Percentiles rank a stretch among this genome's conserved stretches.
Conservation (phyloP, 2,329 filamentous ascomycete species). For the Lasiodiplodia citricola region DNA sequence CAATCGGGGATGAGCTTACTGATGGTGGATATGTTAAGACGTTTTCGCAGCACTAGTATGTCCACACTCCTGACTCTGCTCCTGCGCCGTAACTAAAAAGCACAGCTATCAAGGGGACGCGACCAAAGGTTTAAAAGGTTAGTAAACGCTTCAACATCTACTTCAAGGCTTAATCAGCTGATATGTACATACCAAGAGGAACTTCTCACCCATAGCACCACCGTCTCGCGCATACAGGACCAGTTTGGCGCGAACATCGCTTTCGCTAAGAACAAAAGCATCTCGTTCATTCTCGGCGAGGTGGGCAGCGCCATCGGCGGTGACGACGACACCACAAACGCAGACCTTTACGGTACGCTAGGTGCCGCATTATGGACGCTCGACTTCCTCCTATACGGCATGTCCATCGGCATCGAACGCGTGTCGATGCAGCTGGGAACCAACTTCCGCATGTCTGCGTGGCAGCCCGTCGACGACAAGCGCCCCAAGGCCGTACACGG, state of each 20-base stretch:
- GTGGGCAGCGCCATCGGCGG: background rate
- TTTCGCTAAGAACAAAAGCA: too few species aligned
- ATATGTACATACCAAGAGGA: background rate
- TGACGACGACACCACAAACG: too few species aligned
- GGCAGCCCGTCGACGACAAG: background rate
- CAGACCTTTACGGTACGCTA: background rate
- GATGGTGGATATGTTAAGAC: background rate
- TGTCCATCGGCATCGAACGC: background rate
- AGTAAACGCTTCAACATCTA: background rate
- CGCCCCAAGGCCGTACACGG: background rate
- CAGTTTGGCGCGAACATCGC: background rate
- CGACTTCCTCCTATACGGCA: slow-evolving; percentile 17
- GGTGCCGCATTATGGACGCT: slow-evolving; percentile 12
- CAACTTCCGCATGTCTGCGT: background rate
- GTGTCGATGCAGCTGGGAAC: slow-evolving; percentile 10
- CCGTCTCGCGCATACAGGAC: background rate
- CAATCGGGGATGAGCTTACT: background rate
- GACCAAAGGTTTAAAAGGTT: background rate
- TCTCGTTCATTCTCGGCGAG: background rate
- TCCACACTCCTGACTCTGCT: background rate
- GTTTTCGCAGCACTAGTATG: slow-evolving; percentile 3
- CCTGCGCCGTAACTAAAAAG: too few species aligned
- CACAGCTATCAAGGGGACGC: background rate
- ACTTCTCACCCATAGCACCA: background rate
- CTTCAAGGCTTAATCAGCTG: too few species aligned